Evolutionary conservation across 2,329 filamentous ascomycete species (phyloP).

Genomic region (Colletotrichum paranaense): DNA sequence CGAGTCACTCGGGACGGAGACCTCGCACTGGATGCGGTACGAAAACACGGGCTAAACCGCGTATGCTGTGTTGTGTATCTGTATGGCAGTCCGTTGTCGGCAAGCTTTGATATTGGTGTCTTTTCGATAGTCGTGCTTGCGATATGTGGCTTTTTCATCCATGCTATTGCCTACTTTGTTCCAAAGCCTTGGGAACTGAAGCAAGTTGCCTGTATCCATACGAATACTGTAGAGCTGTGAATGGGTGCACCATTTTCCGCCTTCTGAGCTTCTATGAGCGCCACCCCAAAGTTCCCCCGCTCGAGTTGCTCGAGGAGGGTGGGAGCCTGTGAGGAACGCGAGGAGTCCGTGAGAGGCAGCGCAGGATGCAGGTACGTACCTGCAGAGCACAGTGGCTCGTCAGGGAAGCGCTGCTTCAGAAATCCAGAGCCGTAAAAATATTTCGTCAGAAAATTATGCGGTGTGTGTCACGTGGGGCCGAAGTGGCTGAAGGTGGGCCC

Average conservation of each 20-base stretch:
- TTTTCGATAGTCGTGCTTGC: background rate
- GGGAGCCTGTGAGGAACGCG: background rate
- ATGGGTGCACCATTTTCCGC: background rate
- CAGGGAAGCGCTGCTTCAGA: slow-evolving; percentile 25
- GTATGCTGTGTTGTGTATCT: background rate
- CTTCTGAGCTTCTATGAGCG: slow-evolving; percentile 10
- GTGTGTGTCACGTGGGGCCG: slow-evolving; percentile 34
- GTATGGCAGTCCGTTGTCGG: no score
- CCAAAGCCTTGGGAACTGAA: background rate
- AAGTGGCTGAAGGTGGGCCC: slow-evolving; percentile 29
- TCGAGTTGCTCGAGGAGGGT: background rate
- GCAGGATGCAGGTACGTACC: slow-evolving; percentile 2
- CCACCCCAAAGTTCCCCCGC: slow-evolving; percentile 8
- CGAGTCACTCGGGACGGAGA: slow-evolving; percentile 23
- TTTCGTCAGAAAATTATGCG: slow-evolving; percentile 32
- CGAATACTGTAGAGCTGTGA: background rate
- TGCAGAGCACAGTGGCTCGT: background rate
- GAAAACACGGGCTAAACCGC: slow-evolving; percentile 1
- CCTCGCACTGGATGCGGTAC: slow-evolving; percentile 23
- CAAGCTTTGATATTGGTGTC: no score
- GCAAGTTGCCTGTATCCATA: background rate
- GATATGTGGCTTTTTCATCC: background rate
- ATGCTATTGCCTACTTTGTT: background rate
- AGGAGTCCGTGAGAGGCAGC: background rate
- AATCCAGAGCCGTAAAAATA: background rate